A percentile compares a stretch with the other conserved stretches of the same genome.
Evolutionary conservation across 2,329 filamentous ascomycete genomes (phyloP).

Genomic region (Albifimbria verrucaria): DNA sequence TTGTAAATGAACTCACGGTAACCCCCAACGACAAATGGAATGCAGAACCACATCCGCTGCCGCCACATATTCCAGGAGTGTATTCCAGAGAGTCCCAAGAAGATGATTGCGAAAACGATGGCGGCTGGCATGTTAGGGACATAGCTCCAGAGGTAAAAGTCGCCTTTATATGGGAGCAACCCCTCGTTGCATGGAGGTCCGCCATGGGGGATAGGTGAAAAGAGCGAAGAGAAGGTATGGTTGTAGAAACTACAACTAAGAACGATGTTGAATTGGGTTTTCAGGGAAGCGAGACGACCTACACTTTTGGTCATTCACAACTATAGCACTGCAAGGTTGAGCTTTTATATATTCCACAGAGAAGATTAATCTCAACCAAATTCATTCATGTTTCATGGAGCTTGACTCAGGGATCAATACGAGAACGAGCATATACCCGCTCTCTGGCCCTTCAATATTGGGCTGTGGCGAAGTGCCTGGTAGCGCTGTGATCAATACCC

Average conservation of each 20-base stretch:
- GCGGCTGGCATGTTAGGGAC: constrained; percentile 42
- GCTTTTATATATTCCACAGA: too few species aligned
- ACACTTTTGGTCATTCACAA: too few species aligned
- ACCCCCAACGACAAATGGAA: constrained; percentile 41
- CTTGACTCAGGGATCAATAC: too few species aligned
- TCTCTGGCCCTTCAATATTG: too few species aligned
- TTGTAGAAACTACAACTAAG: too few species aligned
- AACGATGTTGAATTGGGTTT: too few species aligned
- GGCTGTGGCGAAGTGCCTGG: neutral
- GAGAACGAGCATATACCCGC: too few species aligned
- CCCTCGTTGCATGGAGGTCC: neutral
- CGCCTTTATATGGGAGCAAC: constrained; percentile 3
- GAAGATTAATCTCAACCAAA: too few species aligned
- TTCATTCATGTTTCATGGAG: too few species aligned
- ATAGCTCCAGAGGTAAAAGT: constrained; percentile 23
- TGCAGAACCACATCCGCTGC: constrained; percentile 45
- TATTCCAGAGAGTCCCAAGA: constrained; percentile 32
- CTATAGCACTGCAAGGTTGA: too few species aligned
- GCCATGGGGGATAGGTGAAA: neutral
- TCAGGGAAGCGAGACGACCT: too few species aligned
- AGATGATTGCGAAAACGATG: constrained; percentile 41
- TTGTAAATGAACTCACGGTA: constrained; percentile 31
- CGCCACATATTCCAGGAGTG: constrained; percentile 40
- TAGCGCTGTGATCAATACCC: too few species aligned
- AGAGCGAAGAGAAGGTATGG: neutral